Evolutionary conservation across 1,284 basidiomycete genomes (phyloP), one percentile per base, ranked within the genome.

Genomic region (Ceratobasidium sp.): DNA sequence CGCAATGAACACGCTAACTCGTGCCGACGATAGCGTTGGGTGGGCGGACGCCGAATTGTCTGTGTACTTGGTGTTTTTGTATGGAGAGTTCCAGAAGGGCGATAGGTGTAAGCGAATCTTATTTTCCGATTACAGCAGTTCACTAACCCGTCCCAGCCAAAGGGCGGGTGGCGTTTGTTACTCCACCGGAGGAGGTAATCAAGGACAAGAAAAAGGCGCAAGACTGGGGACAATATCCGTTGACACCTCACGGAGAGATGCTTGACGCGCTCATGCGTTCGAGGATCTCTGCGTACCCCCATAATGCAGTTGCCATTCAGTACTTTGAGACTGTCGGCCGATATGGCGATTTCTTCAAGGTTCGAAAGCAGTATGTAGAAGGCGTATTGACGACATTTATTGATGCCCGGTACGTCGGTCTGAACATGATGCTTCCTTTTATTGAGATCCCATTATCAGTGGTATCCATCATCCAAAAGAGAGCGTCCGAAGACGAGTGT

Each of bases 41-140:
- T 99, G 98, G 98, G 90, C 96, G 76, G 91, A 97, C 75, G 92
- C 92, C 0, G 97, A 99, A 78, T 84, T 99, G 22, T 94, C 93
- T 0, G 82, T 98, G 17, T 94, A 94, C 77, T 85, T 98, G 31
- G 88, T 98, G 0, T 98, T 89, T 77, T 92, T 96, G 38, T 99
- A 94, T 75, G 96, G 95, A 45, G 96, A 99, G 78, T 88, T 95
- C 73, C 73, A 72, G 49, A 73, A 72, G 31, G 65, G 50, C 22
- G 69, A 27, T 69, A 27, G 53, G 47, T 55, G 64, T 68, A 54
- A 17, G 15, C 71, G 89, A 42, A 32, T 47, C 25, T 10, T 8
- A 6, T 25, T 15, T 40, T 5, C 47, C 47, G 7, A 6, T 50
- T 29, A 12, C 6, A 88, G 82, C 73, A 87, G 88, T 40, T 85